phyloP scores from a whole-genome alignment of 306 rosid species.

The Carpinus viminea region DNA sequence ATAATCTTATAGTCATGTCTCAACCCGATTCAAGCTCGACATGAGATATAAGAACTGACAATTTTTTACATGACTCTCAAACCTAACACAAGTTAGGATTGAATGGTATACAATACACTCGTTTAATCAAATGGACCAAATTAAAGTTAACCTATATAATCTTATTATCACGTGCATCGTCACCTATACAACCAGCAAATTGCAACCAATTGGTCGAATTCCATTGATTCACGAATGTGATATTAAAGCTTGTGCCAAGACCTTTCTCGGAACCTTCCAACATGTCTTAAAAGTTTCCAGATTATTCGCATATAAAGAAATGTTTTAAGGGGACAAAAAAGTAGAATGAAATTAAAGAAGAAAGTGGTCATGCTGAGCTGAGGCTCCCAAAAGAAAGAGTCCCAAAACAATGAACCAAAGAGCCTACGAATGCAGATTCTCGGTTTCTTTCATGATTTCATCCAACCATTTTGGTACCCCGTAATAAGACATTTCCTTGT shows the following conservation, averaged over 20 bases:
- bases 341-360: background rate
- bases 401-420: conserved; percentile 1
- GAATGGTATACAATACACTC: too few species aligned
- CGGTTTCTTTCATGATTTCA: background rate
- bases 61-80: too few species aligned
- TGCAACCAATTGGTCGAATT: too few species aligned
- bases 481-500: background rate
- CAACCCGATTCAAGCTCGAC: too few species aligned
- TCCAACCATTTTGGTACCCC: too few species aligned
- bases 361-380: background rate
- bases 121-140: too few species aligned
- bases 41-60: too few species aligned
- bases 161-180: too few species aligned
- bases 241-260: background rate
- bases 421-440: background rate
- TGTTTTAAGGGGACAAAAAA: background rate
- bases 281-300: background rate
- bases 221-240: background rate
- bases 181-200: too few species aligned
- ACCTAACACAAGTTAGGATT: too few species aligned
- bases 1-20: too few species aligned
- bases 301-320: background rate
- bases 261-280: background rate
- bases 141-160: too few species aligned
- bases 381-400: background rate